phyloP scores from a whole-genome alignment of 1,284 basidiomycete species.

The Inonotus obliquus region DNA sequence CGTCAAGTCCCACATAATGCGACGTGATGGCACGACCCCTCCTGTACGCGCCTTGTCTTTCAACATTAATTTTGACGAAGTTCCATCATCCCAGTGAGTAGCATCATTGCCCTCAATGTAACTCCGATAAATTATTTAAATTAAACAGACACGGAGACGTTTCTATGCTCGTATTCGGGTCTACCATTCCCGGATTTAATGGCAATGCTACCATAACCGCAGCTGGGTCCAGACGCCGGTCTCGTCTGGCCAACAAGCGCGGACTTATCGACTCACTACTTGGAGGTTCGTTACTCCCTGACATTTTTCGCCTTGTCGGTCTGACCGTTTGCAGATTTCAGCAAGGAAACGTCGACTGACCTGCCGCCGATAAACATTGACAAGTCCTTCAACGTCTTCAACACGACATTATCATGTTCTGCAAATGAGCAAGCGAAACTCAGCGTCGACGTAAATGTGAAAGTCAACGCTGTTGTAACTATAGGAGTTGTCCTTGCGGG shows the following conservation, averaged over 20 bases:
- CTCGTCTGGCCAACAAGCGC: neutral
- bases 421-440: conserved; percentile 25
- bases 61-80: conserved; percentile 36
- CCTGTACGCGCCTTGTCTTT: conserved; percentile 39
- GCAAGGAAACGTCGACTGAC: conserved; percentile 23
- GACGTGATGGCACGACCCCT: conserved; percentile 31
- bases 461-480: conserved; percentile 31
- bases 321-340: conserved; percentile 25
- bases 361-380: conserved; percentile 28
- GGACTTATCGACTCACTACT: neutral
- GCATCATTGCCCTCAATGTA: neutral
- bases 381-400: conserved; percentile 37
- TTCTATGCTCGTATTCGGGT: conserved; percentile 4
- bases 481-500: conserved; percentile 41
- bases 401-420: conserved; percentile 38
- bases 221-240: neutral
- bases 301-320: conserved; percentile 12
- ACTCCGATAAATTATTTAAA: neutral
- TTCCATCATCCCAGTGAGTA: conserved; percentile 2
- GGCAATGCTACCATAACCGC: conserved; percentile 1
- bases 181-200: conserved; percentile 1
- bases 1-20: conserved; percentile 28
- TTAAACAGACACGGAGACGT: conserved; percentile 3
- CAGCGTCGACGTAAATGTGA: conserved; percentile 37
- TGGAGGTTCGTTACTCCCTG: neutral